A percentile compares a stretch with the other conserved stretches of the same genome.
Evolutionary conservation across 2,329 filamentous ascomycete genomes (phyloP).

Genomic region (Tympanopsis confertula): DNA sequence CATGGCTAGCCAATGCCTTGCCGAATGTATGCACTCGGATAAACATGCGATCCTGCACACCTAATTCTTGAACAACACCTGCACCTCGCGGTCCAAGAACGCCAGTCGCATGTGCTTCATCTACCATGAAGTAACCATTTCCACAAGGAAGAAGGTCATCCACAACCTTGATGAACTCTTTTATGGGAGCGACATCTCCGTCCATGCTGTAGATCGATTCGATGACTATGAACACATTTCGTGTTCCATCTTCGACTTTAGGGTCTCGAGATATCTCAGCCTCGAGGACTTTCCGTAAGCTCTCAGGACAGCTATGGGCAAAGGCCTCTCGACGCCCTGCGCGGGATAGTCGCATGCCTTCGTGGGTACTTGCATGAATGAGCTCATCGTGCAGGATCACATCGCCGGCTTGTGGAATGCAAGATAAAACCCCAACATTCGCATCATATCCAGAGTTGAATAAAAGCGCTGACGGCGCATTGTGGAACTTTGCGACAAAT

Average conservation of each 20-base stretch:
- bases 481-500: conserved; percentile 47
- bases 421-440: conserved; percentile 35
- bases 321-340: conserved; percentile 32
- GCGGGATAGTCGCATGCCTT: conserved; percentile 48
- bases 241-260: conserved; percentile 12
- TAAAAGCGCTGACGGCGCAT: conserved; percentile 41
- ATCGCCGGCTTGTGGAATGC: conserved; percentile 38
- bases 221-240: conserved; percentile 23
- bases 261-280: conserved; percentile 15
- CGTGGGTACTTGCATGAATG: conserved; percentile 55
- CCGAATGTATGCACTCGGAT: conserved; percentile 37
- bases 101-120: conserved; percentile 42
- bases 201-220: conserved; percentile 36
- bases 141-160: conserved; percentile 18
- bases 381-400: conserved; percentile 52
- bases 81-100: conserved; percentile 33
- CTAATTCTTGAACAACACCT: conserved; percentile 35
- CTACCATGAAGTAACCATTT: conserved; percentile 36
- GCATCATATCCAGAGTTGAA: conserved; percentile 47
- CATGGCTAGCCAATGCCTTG: conserved; percentile 33
- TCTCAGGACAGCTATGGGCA: conserved; percentile 28
- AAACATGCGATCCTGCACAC: conserved; percentile 34
- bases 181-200: conserved; percentile 26
- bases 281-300: conserved; percentile 22
- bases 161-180: conserved; percentile 20